phyloP scores from a whole-genome alignment of 2,329 filamentous ascomycete species.

The Arthroderma uncinatum region DNA sequence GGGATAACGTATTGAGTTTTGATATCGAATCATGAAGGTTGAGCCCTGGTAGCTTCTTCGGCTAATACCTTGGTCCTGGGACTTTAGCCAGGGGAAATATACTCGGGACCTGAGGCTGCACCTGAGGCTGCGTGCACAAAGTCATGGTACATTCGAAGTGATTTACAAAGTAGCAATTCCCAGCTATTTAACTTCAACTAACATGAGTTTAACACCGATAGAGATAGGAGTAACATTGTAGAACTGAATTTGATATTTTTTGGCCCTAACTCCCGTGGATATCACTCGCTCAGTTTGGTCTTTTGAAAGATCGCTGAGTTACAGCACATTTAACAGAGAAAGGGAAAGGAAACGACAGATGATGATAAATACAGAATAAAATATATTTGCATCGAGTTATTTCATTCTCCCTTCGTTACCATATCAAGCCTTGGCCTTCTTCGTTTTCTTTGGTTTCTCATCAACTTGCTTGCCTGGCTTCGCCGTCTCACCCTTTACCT shows the following conservation, averaged over 20 bases:
- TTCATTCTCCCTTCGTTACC: neutral
- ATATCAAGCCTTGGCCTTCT: constrained; percentile 1
- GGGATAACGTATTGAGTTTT: neutral
- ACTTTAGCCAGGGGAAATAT: neutral
- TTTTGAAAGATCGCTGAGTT: neutral
- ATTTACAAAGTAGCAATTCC: too few species aligned
- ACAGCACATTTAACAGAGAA: neutral
- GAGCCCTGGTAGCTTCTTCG: neutral
- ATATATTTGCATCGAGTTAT: neutral
- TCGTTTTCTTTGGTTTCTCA: neutral
- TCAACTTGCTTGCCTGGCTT: constrained; percentile 4
- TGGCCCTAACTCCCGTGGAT: neutral
- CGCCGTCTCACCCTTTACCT: constrained; percentile 3
- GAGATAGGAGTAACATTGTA: neutral
- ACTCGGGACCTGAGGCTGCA: neutral
- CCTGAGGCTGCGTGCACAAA: too few species aligned
- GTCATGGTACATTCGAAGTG: too few species aligned
- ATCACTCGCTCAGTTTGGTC: neutral
- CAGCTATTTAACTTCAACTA: too few species aligned
- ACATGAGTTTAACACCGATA: too few species aligned
- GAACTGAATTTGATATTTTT: neutral
- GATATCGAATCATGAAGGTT: neutral
- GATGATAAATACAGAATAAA: neutral
- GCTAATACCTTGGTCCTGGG: neutral
- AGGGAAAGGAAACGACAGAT: neutral